These are phyloP conservation scores for Suillus bovinus DNA, from an alignment of 768 basidiomycete species.

Conservation along the genomic window DNA sequence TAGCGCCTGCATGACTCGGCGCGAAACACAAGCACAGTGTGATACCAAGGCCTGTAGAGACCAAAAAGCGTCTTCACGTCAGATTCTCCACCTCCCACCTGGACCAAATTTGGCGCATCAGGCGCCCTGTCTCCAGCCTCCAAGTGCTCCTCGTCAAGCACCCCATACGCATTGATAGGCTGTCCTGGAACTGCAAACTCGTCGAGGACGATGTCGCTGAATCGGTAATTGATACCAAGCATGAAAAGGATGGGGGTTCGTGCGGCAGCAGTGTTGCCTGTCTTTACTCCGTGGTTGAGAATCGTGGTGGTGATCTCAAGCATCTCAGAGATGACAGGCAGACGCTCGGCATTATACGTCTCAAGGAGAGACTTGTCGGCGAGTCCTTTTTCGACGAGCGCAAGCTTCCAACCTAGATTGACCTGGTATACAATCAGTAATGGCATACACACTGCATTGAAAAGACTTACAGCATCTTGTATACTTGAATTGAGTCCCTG, in stretches of 20 bases:
- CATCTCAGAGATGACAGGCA: conserved; percentile 30
- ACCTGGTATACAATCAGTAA: conserved; percentile 4
- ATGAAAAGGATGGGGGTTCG: conserved; percentile 27
- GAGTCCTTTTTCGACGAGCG: conserved; percentile 25
- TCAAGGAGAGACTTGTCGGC: conserved; percentile 24
- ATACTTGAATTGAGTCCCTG: conserved; percentile 39
- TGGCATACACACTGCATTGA: background rate
- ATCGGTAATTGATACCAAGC: conserved; percentile 28
- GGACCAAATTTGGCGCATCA: conserved; percentile 20
- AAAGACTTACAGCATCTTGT: conserved; percentile 39
- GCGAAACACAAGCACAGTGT: conserved; percentile 13
- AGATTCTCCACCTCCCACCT: conserved; percentile 8
- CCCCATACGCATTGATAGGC: conserved; percentile 8
- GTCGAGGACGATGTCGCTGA: conserved; percentile 15
- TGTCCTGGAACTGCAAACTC: conserved; percentile 1
- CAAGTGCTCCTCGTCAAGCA: conserved; percentile 13
- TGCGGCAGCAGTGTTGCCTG: conserved; percentile 14
- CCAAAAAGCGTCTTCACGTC: conserved; percentile 26
- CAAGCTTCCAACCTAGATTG: conserved; percentile 29
- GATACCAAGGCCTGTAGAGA: conserved; percentile 23
- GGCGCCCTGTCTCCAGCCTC: conserved; percentile 15
- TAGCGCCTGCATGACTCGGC: conserved; percentile 10
- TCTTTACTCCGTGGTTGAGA: conserved; percentile 11
- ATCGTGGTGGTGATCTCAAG: conserved; percentile 24
- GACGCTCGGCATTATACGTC: conserved; percentile 28